Percentiles rank a stretch among this genome's conserved stretches.
phyloP scores from a whole-genome alignment of 2,329 filamentous ascomycete species.

The Allantophomopsis cytisporea region DNA sequence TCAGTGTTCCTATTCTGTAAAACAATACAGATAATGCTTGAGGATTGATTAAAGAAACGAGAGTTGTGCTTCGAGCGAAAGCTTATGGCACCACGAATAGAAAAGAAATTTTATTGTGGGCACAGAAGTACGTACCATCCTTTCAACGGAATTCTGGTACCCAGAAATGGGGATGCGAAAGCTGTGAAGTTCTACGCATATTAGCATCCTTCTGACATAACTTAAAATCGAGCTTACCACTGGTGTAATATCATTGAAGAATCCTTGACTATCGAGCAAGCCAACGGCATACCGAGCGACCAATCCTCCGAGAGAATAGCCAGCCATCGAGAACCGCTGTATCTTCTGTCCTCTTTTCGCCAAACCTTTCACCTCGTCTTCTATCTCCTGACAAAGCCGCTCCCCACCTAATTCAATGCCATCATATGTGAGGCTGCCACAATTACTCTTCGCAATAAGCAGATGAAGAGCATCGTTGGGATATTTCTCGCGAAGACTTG shows the following conservation, averaged over 20 bases:
- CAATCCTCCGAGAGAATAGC: slow-evolving; percentile 82
- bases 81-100: no score
- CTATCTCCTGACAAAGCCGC: slow-evolving; percentile 52
- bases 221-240: slow-evolving; percentile 38
- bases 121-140: no score
- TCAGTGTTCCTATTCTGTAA: no score
- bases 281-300: slow-evolving; percentile 80
- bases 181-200: slow-evolving; percentile 68
- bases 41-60: no score
- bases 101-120: no score
- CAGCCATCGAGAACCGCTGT: slow-evolving; percentile 71
- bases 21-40: no score
- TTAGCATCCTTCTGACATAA: slow-evolving; percentile 4
- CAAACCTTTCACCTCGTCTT: slow-evolving; percentile 44
- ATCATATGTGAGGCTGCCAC: slow-evolving; percentile 59
- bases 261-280: slow-evolving; percentile 65
- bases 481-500: slow-evolving; percentile 46
- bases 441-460: slow-evolving; percentile 59
- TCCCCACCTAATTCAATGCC: slow-evolving; percentile 56
- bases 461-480: slow-evolving; percentile 53
- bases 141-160: slow-evolving; percentile 56
- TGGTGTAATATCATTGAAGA: slow-evolving; percentile 68
- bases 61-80: no score
- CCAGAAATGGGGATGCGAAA: slow-evolving; percentile 75
- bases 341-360: slow-evolving; percentile 54